These are phyloP conservation scores for Populus ilicifolia DNA, from an alignment of 345 rosid species.

Conservation along the genomic window DNA sequence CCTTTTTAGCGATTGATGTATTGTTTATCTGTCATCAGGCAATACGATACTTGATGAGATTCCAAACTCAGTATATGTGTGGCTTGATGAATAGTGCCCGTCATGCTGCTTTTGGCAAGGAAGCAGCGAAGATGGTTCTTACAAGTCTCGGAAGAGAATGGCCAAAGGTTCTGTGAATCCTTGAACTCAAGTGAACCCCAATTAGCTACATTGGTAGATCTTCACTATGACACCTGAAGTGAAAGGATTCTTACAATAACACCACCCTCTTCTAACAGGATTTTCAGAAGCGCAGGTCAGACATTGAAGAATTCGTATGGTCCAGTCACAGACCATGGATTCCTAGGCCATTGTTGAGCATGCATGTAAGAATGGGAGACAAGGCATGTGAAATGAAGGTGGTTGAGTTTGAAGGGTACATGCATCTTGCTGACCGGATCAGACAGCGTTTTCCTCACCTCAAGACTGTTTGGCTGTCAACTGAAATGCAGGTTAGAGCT, in stretches of 20 bases:
- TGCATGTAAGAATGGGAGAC: constrained; percentile 99
- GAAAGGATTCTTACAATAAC: neutral
- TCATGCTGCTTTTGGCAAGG: constrained; percentile 73
- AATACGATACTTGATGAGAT: constrained; percentile 80
- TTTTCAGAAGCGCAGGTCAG: constrained; percentile 26
- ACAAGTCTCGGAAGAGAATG: constrained; percentile 40
- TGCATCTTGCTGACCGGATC: constrained; percentile 61
- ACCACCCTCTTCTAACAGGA: constrained; percentile 26
- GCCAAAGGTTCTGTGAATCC: constrained; percentile 43
- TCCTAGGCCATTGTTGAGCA: constrained; percentile 83
- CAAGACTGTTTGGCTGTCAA: constrained; percentile 76
- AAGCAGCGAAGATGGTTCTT: constrained; percentile 69
- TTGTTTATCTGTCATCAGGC: constrained; percentile 39
- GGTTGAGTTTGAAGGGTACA: constrained; percentile 59
- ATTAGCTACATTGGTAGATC: neutral
- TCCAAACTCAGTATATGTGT: constrained; percentile 75
- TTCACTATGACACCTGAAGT: neutral
- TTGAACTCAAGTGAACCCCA: neutral
- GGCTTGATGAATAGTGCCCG: constrained; percentile 70
- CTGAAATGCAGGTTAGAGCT: constrained; percentile 73
- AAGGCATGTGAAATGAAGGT: constrained; percentile 95
- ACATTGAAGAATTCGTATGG: constrained; percentile 75
- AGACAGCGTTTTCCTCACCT: constrained; percentile 64
- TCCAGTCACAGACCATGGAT: constrained; percentile 77
- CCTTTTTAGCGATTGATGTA: neutral